Base-by-base conservation (phyloP, 345 rosid genomes). In the Eucalyptus tenuipes region DNA sequence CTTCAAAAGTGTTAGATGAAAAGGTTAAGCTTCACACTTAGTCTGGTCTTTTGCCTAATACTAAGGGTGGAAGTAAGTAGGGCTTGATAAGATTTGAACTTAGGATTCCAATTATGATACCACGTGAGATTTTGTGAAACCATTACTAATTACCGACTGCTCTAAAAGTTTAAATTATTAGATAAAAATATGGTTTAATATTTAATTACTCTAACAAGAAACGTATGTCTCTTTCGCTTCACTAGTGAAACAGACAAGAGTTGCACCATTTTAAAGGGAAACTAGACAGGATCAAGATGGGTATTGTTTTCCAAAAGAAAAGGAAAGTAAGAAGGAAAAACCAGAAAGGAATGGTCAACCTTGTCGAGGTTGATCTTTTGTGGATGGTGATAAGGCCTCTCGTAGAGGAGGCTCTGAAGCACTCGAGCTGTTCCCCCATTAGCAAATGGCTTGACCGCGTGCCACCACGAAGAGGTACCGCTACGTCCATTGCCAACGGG, bases 111-210 rank as follows among this genome's bases (percentile, higher is more conserved):
- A 3, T 8, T 50, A 2, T 7, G 24, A 17, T 52, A 52, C 24
- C 9, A 1, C 3, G 55, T 50, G 57, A 52, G 2, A 52, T 18
- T 52, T 52, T 52, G 5, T 52, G 1, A 52, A 52, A 7, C 1
- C 3, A 52, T 8, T 42, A 6, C 44, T 5, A 5, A 42, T 3
- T 3, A 7, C 7, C 4, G 3, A 50, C 53, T 1, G 4, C 0
- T 50, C 22, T 52, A 52, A 52, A 52, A 3, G 1, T 0, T 52
- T 52, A 52, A 52, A 0, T 52, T 52, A 0, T 8, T 52, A 52
- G 2, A 20, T 52, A 1, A 52, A 52, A 52, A 52, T 52, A 8
- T 52, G 2, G 3, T 20, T 18, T 52, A 52, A 52, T 52, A 52
- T 20, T 20, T 52, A 20, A 52, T 52, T 52, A 52, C 57, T 52